Evolutionary conservation across 768 basidiomycete species (phyloP).

Genomic region (Cantharellus anzutake): DNA sequence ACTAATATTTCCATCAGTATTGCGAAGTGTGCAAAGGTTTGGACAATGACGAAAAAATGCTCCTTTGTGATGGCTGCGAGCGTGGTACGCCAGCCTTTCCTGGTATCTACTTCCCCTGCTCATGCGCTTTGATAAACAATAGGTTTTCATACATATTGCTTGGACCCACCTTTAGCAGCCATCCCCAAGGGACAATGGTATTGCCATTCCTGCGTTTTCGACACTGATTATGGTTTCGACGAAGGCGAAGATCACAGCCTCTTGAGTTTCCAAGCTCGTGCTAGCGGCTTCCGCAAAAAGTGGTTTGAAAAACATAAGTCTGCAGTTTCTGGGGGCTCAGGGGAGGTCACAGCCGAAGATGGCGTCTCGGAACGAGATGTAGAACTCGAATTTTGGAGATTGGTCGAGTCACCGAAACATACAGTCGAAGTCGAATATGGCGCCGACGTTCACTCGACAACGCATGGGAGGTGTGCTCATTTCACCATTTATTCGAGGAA

Average conservation of each 20-base stretch:
- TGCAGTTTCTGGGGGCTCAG: constrained; percentile 16
- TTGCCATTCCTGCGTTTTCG: constrained; percentile 78
- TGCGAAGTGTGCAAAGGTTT: constrained; percentile 91
- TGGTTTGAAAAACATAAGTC: constrained; percentile 43
- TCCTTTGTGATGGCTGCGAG: constrained; percentile 80
- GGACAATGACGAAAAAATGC: constrained; percentile 76
- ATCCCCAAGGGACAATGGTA: constrained; percentile 95
- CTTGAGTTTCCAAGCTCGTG: constrained; percentile 79
- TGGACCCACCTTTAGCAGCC: constrained; percentile 68
- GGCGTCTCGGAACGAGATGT: constrained; percentile 77
- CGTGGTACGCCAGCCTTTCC: constrained; percentile 27
- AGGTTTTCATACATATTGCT: constrained; percentile 97
- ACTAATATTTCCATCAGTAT: constrained; percentile 17
- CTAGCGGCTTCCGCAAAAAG: constrained; percentile 66
- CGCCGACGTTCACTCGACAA: constrained; percentile 96
- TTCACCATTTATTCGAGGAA: neutral
- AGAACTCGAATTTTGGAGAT: constrained; percentile 91
- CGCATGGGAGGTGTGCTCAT: constrained; percentile 69
- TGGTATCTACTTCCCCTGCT: constrained; percentile 2
- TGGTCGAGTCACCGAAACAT: constrained; percentile 75
- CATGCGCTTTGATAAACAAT: constrained; percentile 3
- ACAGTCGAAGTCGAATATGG: constrained; percentile 98
- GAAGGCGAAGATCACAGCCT: constrained; percentile 93
- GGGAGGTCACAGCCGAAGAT: constrained; percentile 20
- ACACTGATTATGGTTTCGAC: constrained; percentile 93